A percentile compares a stretch with the other conserved stretches of the same genome.
Evolutionary conservation across 2,329 filamentous ascomycete species (phyloP).

Genomic region (Botrytis paeoniae): DNA sequence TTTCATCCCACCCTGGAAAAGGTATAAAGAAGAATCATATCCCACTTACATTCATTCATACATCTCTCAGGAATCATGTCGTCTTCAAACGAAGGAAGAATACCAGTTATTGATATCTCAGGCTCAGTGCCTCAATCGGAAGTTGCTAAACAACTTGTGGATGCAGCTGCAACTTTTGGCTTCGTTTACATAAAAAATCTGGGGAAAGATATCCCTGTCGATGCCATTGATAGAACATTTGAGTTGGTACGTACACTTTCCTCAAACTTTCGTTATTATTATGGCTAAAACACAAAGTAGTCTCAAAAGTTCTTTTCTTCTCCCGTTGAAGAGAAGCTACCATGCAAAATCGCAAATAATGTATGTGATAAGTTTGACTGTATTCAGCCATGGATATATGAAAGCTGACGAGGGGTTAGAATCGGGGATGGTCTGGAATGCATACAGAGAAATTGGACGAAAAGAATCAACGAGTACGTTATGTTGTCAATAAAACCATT

Average conservation of each 20-base stretch:
- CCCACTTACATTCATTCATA: background rate
- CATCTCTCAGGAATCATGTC: background rate
- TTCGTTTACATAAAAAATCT: constrained; percentile 86
- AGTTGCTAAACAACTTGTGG: constrained; percentile 67
- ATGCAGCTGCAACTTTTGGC: constrained; percentile 77
- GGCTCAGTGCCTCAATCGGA: constrained; percentile 51
- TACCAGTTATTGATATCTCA: constrained; percentile 83
- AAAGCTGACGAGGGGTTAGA: constrained; percentile 49
- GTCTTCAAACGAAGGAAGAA: constrained; percentile 38
- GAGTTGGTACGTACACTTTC: constrained; percentile 63
- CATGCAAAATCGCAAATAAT: constrained; percentile 68
- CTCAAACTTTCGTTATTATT: background rate
- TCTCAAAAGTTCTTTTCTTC: constrained; percentile 71
- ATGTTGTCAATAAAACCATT: constrained; percentile 32
- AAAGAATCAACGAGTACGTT: constrained; percentile 65
- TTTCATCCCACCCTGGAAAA: constrained; percentile 1
- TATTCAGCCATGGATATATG: background rate
- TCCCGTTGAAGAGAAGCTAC: constrained; percentile 67
- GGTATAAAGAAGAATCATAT: background rate
- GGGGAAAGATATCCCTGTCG: constrained; percentile 62
- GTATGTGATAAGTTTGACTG: constrained; percentile 37
- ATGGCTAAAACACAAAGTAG: constrained; percentile 42
- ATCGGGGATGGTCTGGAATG: constrained; percentile 86
- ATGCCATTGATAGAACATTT: constrained; percentile 70
- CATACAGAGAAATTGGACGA: constrained; percentile 86